Evolutionary conservation across 2,329 filamentous ascomycete genomes (phyloP).

Genomic region (Clarireedia monteithiana): DNA sequence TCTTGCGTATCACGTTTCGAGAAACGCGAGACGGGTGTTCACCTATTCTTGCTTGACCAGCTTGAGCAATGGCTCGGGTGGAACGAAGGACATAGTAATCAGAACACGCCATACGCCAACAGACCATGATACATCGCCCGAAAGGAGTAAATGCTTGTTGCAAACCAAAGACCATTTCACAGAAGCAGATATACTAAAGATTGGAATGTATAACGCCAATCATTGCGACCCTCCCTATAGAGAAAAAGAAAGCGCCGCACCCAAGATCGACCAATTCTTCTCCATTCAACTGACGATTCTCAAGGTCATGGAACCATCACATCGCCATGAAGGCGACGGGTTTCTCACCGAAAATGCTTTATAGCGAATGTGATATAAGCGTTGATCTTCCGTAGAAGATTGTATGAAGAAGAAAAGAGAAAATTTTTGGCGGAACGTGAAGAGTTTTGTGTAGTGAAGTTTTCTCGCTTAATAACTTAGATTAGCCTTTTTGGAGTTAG

Average conservation of each 20-base stretch:
- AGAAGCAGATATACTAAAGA: neutral
- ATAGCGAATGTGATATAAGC: constrained; percentile 14
- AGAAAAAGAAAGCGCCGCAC: constrained; percentile 13
- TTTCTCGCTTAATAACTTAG: constrained; percentile 3
- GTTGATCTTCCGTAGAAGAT: constrained; percentile 12
- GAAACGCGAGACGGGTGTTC: too few relatives aligned
- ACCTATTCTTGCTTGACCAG: too few relatives aligned
- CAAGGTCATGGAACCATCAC: constrained; percentile 15
- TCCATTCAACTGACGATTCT: constrained; percentile 15
- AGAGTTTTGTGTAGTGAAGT: neutral
- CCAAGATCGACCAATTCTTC: constrained; percentile 14
- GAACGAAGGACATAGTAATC: too few relatives aligned
- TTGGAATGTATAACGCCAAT: constrained; percentile 13
- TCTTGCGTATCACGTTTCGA: too few relatives aligned
- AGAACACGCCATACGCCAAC: too few relatives aligned
- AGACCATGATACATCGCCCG: too few relatives aligned
- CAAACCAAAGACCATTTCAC: neutral
- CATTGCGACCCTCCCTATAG: constrained; percentile 13
- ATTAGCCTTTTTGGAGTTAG: neutral
- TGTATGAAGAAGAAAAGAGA: constrained; percentile 10
- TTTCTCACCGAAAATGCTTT: constrained; percentile 16
- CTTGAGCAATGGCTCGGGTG: too few relatives aligned
- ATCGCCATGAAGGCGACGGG: constrained; percentile 12
- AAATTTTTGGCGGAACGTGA: neutral
- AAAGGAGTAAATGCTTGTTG: neutral